Evolutionary conservation across 164 flowering plant genomes (phyloP), one percentile per base, ranked within the genome.

Genomic region (Stephania cephalantha): DNA sequence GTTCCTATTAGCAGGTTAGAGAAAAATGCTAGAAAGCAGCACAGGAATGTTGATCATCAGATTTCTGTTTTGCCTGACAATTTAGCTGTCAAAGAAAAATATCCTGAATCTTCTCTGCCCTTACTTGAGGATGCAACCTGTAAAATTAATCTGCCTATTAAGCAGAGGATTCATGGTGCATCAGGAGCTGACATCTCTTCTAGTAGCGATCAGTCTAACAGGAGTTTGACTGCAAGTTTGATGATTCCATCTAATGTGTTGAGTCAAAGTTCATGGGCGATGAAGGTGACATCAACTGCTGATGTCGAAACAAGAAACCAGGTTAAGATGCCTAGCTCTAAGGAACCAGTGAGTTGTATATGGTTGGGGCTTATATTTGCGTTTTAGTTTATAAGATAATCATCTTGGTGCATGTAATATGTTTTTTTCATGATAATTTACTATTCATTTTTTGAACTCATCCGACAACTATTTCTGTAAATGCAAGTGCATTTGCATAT

Each of bases 301-400:
- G 75, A 55, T 48, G 74, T 68, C 35, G 77, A 35, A 48, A 42
- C 63, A 69, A 73, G 69, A 9, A 70, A 67, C 31, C 30, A 66
- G 69, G 68, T 68, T 46, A 73, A 75, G 69, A 46, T 76, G 71
- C 69, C 70, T 73, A 76, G 80, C 12, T 63, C 79, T 13, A 77
- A 76, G 65, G 79, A 81, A 71, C 46, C 74, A 17, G 91, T 87
- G 82, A 80, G 85, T 82, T 64, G 53, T 69, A 50, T 68, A 70
- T 15, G 48, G 55, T 46, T 71, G 46, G 17, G 66, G 9, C 69
- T 20, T 18, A 30, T 29, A 7, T 73, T 63, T 52, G 66, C 5
- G 22, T 61, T 61, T 61, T 61, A 61, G 20, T 20, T 61, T 25
- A 61, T 61, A 61, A n/a, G 25, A 61, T 58, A 15, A n/a, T 61